These are phyloP conservation scores for Aspergillus campestris DNA, from an alignment of 495 filamentous ascomycete species.

Conservation along the genomic window DNA sequence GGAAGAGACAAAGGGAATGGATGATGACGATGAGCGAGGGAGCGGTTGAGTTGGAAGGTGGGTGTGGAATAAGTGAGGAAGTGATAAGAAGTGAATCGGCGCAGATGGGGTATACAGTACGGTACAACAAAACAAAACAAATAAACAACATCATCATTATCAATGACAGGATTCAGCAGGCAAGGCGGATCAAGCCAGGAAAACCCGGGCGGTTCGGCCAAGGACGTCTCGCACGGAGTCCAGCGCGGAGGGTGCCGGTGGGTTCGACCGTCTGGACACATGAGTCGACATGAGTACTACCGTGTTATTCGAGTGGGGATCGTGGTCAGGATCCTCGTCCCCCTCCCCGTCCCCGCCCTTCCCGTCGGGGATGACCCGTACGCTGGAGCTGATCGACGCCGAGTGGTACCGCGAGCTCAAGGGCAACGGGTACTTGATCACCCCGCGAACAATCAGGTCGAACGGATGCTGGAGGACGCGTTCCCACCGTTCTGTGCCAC, in stretches of 20 bases:
- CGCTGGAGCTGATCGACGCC: slow-evolving; percentile 42
- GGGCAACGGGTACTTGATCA: slow-evolving; percentile 82
- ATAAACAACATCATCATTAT: slow-evolving; percentile 1
- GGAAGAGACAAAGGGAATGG: slow-evolving; percentile 5
- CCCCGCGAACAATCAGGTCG: slow-evolving; percentile 80
- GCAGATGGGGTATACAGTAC: slow-evolving; percentile 1
- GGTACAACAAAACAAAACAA: slow-evolving; percentile 18
- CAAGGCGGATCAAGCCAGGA: slow-evolving; percentile 17
- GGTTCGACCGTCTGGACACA: background rate
- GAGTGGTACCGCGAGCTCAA: slow-evolving; percentile 60
- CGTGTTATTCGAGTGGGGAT: slow-evolving; percentile 21
- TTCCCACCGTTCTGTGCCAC: slow-evolving; percentile 87
- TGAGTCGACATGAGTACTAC: slow-evolving; percentile 11
- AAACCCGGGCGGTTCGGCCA: slow-evolving; percentile 17
- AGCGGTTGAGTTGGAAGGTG: background rate
- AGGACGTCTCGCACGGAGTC: slow-evolving; percentile 7
- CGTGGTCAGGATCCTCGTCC: slow-evolving; percentile 5
- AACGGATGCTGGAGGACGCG: slow-evolving; percentile 83
- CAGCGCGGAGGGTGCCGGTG: slow-evolving; percentile 1
- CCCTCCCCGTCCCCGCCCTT: slow-evolving; percentile 15
- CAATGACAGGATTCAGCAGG: background rate
- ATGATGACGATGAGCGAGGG: background rate
- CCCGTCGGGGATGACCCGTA: slow-evolving; percentile 43
- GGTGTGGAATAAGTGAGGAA: too few relatives aligned
- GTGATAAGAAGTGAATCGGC: too few relatives aligned